Base-by-base conservation (phyloP, 805 yeast genomes). In the Yarrowia sp. region DNA sequence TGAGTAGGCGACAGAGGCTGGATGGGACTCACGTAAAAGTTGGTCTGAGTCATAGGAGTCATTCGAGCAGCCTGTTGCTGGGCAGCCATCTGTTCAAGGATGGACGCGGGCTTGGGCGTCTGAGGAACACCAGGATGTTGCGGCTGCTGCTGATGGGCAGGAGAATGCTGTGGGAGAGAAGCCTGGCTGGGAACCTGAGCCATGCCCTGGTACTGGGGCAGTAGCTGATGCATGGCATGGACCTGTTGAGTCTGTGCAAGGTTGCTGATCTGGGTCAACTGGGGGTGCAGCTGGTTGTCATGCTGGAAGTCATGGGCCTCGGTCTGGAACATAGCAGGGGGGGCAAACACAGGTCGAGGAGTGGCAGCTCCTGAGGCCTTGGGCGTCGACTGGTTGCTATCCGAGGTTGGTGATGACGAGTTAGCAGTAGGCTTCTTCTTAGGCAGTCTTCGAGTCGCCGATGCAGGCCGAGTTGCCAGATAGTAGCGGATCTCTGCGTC, bases 191-290 rank as follows among this genome's bases (percentile, higher is more conserved):
- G 54, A 7, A 48, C 38, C 38, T 48, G 54, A 16, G 19, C 54
- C n/a, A 48, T 30, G 17, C 54, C 54, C 54, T 48, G 54, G 54
- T 48, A 54, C 46, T 54, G 61, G 12, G 61, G 61, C 44, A 54
- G 26, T 46, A 54, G 46, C 61, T 54, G 61, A 16, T 54, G 61
- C 61, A 54, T 54, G 26, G 44, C 33, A 14, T 26, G 46, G 35
- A 36, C 35, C 61, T 54, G 61, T 35, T 54, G 61, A 35, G 44
- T 54, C 61, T 54, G 44, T 2, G 46, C 44, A 16, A 54, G 61
- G 61, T 54, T 38, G 26, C 61, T 33, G 35, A 54, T 54, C 35
- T 54, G 61, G 26, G 44, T 54, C 61, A 54, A 26, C 46, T 54
- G 61, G 4, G 61, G 61, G 19, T 54, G 61, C 46, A 54, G 61